These are phyloP conservation scores for Phialemoniopsis sp. DNA, from an alignment of 2,329 filamentous ascomycete genomes.

Conservation along the genomic window DNA sequence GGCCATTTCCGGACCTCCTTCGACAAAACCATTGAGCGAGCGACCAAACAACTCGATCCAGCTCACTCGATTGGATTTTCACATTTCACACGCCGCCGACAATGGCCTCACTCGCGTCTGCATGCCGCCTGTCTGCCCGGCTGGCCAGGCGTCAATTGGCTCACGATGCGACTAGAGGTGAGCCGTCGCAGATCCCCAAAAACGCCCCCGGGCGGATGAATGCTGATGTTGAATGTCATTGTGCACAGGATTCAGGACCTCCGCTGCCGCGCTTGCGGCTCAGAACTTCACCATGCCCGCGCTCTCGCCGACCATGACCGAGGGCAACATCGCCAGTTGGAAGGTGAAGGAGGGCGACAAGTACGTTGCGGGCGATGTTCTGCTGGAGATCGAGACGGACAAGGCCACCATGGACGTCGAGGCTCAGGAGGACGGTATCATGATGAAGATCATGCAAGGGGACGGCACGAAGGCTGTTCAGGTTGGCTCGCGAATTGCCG, in stretches of 20 bases:
- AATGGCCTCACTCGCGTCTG: constrained; percentile 65
- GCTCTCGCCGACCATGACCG: constrained; percentile 89
- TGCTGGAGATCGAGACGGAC: constrained; percentile 90
- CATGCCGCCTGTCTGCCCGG: constrained; percentile 60
- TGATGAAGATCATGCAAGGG: constrained; percentile 75
- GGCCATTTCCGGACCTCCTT: too few relatives aligned
- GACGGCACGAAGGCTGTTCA: constrained; percentile 74
- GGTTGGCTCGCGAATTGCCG: constrained; percentile 77
- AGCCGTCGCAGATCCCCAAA: constrained; percentile 4
- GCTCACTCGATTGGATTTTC: too few relatives aligned
- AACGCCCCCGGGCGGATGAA: not conserved
- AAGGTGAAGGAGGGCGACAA: constrained; percentile 82
- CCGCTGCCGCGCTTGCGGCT: constrained; percentile 62
- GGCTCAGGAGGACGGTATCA: constrained; percentile 81
- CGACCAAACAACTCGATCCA: too few relatives aligned
- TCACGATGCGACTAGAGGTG: constrained; percentile 56
- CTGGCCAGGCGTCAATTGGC: constrained; percentile 50
- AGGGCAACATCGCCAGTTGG: constrained; percentile 84
- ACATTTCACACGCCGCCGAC: constrained; percentile 8
- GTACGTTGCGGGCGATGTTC: constrained; percentile 78
- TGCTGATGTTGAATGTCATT: constrained; percentile 2
- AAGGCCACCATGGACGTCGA: constrained; percentile 95
- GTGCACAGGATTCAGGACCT: constrained; percentile 58
- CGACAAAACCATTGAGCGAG: too few relatives aligned
- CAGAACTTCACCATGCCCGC: constrained; percentile 91